Evolutionary conservation across 805 yeast genomes (phyloP).

Genomic region (Saccharomycopsis synnaedendra): DNA sequence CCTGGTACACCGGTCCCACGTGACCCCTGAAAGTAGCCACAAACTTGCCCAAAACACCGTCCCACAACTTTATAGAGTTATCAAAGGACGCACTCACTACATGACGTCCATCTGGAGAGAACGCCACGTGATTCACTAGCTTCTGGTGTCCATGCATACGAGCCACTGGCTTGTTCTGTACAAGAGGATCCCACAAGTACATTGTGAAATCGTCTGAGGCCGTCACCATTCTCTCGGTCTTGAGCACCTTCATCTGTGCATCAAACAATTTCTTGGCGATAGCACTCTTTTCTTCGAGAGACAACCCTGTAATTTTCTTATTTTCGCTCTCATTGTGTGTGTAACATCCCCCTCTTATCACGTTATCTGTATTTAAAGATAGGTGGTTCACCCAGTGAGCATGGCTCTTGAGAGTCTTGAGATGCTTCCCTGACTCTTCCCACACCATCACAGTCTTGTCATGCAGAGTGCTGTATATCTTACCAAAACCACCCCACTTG

Average conservation of each 20-base stretch:
- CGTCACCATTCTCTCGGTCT: conserved; percentile 71
- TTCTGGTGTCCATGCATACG: conserved; percentile 98
- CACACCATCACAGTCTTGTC: conserved; percentile 90
- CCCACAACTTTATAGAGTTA: conserved; percentile 93
- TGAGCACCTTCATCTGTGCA: conserved; percentile 28
- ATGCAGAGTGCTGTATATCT: conserved; percentile 82
- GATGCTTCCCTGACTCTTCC: conserved; percentile 71
- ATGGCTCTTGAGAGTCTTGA: conserved; percentile 74
- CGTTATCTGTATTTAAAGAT: conserved; percentile 84
- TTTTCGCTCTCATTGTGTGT: conserved; percentile 31
- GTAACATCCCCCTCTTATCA: conserved; percentile 61
- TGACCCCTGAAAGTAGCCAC: conserved; percentile 89
- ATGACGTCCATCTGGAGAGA: conserved; percentile 89
- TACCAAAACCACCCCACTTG: conserved; percentile 91
- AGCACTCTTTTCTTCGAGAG: conserved; percentile 40
- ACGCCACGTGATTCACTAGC: conserved; percentile 88
- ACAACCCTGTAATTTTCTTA: conserved; percentile 20
- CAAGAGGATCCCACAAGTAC: conserved; percentile 92
- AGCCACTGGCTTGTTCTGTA: conserved; percentile 69
- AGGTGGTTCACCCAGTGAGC: conserved; percentile 98
- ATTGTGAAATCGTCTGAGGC: conserved; percentile 97
- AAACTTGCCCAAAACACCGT: conserved; percentile 84
- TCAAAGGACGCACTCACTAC: conserved; percentile 92
- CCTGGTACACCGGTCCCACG: conserved; percentile 95
- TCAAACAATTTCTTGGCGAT: conserved; percentile 51